Percentiles rank a stretch among this genome's conserved stretches.
Evolutionary conservation across 139 green algal species (phyloP).

Genomic region (Eudorina sp.): DNA sequence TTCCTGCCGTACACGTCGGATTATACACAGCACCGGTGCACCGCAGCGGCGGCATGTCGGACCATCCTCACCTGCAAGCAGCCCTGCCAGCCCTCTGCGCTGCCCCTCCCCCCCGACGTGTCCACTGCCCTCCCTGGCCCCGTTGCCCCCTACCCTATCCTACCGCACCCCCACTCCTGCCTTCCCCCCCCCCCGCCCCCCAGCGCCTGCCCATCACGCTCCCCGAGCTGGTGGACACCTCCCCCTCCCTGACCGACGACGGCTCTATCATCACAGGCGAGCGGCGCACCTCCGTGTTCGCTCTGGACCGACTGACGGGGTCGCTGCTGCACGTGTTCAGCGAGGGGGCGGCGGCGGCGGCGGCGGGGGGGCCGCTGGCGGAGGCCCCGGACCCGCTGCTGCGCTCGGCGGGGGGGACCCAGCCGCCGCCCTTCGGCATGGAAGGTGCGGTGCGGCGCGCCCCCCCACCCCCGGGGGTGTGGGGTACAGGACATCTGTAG

Average conservation of each 20-base stretch:
- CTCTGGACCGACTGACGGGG: conserved; percentile 84
- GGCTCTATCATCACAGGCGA: conserved; percentile 88
- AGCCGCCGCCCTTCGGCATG: background rate
- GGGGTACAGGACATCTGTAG: too few relatives aligned
- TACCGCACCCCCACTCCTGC: background rate
- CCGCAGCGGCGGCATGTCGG: too few relatives aligned
- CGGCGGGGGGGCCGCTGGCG: background rate
- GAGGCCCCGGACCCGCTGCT: background rate
- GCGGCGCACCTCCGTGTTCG: conserved; percentile 78
- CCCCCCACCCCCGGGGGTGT: too few relatives aligned
- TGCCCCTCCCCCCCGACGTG: background rate
- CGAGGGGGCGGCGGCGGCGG: background rate
- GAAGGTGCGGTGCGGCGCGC: background rate
- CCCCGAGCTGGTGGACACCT: conserved; percentile 87
- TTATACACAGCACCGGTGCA: too few relatives aligned
- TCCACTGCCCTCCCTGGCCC: background rate
- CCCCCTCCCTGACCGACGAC: conserved; percentile 85
- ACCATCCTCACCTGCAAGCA: too few relatives aligned
- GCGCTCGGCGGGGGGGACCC: background rate
- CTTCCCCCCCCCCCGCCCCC: background rate
- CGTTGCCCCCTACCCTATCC: background rate
- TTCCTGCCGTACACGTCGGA: too few relatives aligned
- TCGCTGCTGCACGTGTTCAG: conserved; percentile 24
- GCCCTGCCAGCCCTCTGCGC: background rate
- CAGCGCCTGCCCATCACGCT: conserved; percentile 88